A percentile compares a stretch with the other conserved stretches of the same genome.
Evolutionary conservation across 176 grass and related monocot genomes (phyloP).

Genomic region (Areca catechu): DNA sequence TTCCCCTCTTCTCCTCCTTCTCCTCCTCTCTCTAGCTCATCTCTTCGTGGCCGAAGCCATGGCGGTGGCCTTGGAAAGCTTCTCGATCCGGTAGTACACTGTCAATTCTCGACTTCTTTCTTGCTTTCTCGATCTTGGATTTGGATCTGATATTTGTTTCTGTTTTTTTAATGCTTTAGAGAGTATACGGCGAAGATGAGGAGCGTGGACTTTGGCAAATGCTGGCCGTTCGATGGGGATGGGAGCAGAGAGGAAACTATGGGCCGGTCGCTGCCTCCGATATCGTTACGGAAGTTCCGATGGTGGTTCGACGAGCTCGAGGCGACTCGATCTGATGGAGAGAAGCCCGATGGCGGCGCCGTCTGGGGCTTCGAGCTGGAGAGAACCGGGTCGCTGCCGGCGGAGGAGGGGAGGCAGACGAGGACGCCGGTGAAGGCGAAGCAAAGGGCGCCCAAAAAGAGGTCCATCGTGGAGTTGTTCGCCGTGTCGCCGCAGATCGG

Average conservation of each 20-base stretch:
- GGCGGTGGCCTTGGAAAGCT: conserved; percentile 3
- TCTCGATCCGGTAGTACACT: conserved; percentile 2
- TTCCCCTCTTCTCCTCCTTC: conserved; percentile 1
- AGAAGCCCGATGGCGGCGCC: background rate
- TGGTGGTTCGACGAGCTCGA: conserved; percentile 18
- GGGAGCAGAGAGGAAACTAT: background rate
- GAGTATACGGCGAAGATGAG: conserved; percentile 25
- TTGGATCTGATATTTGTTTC: background rate
- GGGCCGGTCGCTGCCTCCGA: conserved; percentile 11
- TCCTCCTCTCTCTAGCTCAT: background rate
- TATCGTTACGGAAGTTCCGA: conserved; percentile 22
- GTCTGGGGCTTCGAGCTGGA: background rate
- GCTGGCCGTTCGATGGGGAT: conserved; percentile 28
- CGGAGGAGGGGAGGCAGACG: conserved; percentile 5
- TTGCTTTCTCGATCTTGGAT: background rate
- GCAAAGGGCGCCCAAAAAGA: conserved; percentile 29
- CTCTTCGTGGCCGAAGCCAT: background rate
- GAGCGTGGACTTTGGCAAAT: conserved; percentile 18
- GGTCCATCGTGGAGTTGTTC: conserved; percentile 37
- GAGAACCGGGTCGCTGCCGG: conserved; percentile 14
- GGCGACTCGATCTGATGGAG: background rate
- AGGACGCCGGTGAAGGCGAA: conserved; percentile 7
- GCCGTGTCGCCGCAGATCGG: conserved; percentile 34
- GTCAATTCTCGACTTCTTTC: background rate
- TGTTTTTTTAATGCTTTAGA: background rate